Percentiles rank a stretch among this genome's conserved stretches.
phyloP scores from a whole-genome alignment of 192 early-diverging fungal species.

The Lobosporangium transversale region DNA sequence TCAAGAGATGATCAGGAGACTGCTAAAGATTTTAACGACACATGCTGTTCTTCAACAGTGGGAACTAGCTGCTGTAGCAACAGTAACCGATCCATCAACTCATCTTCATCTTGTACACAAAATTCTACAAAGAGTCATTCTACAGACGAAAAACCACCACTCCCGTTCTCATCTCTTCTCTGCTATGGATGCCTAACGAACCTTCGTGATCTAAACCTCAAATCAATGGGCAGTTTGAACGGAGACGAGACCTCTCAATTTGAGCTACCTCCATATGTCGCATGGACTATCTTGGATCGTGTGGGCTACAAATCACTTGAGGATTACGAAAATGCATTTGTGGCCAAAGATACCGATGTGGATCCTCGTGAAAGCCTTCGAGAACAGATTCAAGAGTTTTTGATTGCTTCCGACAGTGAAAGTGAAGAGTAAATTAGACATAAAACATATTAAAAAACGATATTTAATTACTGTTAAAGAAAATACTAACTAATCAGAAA shows the following conservation, averaged over 20 bases:
- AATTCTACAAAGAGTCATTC: neutral
- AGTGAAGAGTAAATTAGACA: conserved; percentile 13
- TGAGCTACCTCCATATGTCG: conserved; percentile 57
- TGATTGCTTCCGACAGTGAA: conserved; percentile 67
- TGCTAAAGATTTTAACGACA: neutral
- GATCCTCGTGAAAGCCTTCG: conserved; percentile 60
- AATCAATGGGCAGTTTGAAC: conserved; percentile 23
- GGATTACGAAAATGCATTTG: conserved; percentile 2
- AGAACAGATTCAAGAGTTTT: conserved; percentile 71
- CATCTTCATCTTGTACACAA: neutral
- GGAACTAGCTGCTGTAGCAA: conserved; percentile 14
- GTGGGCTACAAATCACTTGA: conserved; percentile 22
- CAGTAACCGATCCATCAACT: conserved; percentile 1
- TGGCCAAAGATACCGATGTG: neutral
- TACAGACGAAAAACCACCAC: neutral
- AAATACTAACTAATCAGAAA: no score
- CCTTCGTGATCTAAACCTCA: conserved; percentile 59
- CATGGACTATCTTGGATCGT: conserved; percentile 41
- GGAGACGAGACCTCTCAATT: conserved; percentile 10
- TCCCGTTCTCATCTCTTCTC: conserved; percentile 52
- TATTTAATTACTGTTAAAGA: no score
- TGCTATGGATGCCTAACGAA: conserved; percentile 67
- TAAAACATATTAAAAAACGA: conserved; percentile 1
- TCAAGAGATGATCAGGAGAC: neutral
- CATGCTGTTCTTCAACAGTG: conserved; percentile 18